Base-by-base conservation (phyloP, 192 early-diverging fungal species). In the Phlyctochytrium bullatum region DNA sequence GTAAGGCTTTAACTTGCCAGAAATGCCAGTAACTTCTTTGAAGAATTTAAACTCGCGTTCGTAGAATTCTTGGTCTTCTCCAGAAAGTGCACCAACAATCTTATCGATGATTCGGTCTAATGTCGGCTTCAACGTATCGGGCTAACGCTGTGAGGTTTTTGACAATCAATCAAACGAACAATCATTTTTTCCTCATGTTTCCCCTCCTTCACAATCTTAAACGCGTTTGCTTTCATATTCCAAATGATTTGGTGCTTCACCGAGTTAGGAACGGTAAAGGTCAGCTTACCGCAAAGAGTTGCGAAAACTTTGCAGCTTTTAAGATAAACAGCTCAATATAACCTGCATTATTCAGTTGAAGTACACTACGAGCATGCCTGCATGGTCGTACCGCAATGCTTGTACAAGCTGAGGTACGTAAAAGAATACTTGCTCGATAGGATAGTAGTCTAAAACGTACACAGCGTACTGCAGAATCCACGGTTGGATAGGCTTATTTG, bases 151-250 rank as follows among this genome's bases (percentile, higher is more conserved):
- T 25, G 10, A 57, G 12, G 27, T 25, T 14, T 28, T 25, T 27
- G 6, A 14, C 20, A 28, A 57, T 61, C 28, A 23, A 74, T 2
- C 66, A 78, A 52, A 57, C 70, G 65, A 24, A 84, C 78, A 34
- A 57, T 62, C 1, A 62, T 34, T 30, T 30, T 32, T 59, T 73
- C 61, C 61, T 72, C 61, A 62, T 72, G 65, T 50, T 75, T 72
- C 25, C 77, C 76, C 25, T 80, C 84, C 50, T 87, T 87, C 76
- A 92, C 89, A 25, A 76, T 65, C 25, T 86, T 83, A 81, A 74
- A 96, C 88, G 93, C 94, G 79, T 99, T 99, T 54, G 97, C 97
- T 47, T 97, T 91, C 97, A 99, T 99, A 76, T 99, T 99, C 97
- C 97, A 99, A 57, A 99, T 96, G 58, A 99, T 98, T 81, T 99